A percentile compares a stretch with the other conserved stretches of the same genome.
Conservation (phyloP, 352 stramenopile genomes). For the Globisporangium polare region DNA sequence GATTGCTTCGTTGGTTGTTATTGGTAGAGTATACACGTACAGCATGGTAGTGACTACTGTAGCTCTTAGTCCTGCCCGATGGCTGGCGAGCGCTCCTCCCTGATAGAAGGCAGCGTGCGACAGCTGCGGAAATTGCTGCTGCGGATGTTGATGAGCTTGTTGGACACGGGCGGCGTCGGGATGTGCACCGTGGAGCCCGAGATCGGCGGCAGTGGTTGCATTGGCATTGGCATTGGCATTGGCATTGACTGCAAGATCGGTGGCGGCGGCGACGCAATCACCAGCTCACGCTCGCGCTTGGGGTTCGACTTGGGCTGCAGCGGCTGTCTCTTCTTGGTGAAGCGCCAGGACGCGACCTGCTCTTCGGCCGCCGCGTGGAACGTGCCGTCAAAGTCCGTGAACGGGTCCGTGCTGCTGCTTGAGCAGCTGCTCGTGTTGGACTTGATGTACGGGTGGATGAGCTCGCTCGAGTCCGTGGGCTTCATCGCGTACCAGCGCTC, state of each 20-base stretch:
- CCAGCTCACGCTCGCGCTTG: not conserved
- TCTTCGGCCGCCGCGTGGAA: slow-evolving; percentile 9
- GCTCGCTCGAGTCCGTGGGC: not conserved
- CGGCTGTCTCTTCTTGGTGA: not conserved
- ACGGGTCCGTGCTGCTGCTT: slow-evolving; percentile 7
- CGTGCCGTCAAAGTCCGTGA: slow-evolving; percentile 19
- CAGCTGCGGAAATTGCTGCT: slow-evolving; percentile 33
- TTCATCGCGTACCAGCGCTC: slow-evolving; percentile 21
- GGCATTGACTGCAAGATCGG: not conserved
- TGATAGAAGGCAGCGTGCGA: slow-evolving; percentile 33
- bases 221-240: too few relatives aligned
- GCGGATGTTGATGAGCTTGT: slow-evolving; percentile 56
- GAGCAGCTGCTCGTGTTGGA: slow-evolving; percentile 16
- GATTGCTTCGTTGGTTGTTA: not conserved
- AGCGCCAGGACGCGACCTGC: not conserved
- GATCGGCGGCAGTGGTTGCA: not conserved
- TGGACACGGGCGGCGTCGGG: slow-evolving; percentile 14
- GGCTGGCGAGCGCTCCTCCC: slow-evolving; percentile 23
- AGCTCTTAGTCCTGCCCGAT: slow-evolving; percentile 11
- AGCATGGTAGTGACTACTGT: too few relatives aligned
- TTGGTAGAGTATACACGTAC: not conserved
- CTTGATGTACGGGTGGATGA: slow-evolving; percentile 10
- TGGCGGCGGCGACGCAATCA: not conserved
- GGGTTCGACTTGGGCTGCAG: not conserved
- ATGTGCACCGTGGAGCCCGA: slow-evolving; percentile 1